These are phyloP conservation scores for Colletotrichum musae DNA, from an alignment of 2,329 filamentous ascomycete species.

Conservation along the genomic window DNA sequence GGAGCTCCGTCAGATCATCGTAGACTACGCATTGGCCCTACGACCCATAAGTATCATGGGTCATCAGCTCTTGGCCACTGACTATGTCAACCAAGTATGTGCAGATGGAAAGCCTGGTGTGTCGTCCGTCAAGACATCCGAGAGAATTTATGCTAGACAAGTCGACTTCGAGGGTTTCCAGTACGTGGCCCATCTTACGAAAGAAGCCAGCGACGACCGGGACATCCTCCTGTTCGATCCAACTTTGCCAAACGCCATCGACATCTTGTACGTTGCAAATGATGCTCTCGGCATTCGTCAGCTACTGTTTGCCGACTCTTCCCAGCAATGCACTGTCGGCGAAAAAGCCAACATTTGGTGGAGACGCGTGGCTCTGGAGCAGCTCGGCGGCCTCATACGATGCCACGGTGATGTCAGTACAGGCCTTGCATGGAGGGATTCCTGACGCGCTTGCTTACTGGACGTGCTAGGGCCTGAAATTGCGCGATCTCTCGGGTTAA, in stretches of 20 bases:
- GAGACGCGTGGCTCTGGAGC: not conserved
- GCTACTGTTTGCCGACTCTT: conserved; percentile 1
- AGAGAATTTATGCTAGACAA: conserved; percentile 1
- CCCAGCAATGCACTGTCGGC: not conserved
- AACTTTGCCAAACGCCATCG: not conserved
- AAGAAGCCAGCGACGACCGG: not conserved
- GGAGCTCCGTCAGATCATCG: conserved; percentile 3
- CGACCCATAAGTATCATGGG: not conserved
- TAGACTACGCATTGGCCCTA: not conserved
- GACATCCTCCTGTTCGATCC: conserved; percentile 11
- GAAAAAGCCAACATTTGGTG: not conserved
- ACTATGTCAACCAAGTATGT: conserved; percentile 7
- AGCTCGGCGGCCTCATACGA: not conserved
- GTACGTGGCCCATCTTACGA: conserved; percentile 6
- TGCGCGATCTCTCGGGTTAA: not conserved
- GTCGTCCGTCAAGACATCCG: not conserved
- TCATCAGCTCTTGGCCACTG: not conserved
- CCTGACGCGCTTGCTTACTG: not conserved
- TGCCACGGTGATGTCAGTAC: not conserved
- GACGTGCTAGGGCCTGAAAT: not conserved
- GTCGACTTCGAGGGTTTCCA: conserved; percentile 13
- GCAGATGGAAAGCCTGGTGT: not conserved
- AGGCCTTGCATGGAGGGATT: not conserved
- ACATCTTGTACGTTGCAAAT: conserved; percentile 12
- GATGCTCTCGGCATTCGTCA: conserved; percentile 7